Percentiles rank a stretch among this genome's conserved stretches.
Evolutionary conservation across 2,329 filamentous ascomycete species (phyloP).

Genomic region (Raffaelea deltoideospora): DNA sequence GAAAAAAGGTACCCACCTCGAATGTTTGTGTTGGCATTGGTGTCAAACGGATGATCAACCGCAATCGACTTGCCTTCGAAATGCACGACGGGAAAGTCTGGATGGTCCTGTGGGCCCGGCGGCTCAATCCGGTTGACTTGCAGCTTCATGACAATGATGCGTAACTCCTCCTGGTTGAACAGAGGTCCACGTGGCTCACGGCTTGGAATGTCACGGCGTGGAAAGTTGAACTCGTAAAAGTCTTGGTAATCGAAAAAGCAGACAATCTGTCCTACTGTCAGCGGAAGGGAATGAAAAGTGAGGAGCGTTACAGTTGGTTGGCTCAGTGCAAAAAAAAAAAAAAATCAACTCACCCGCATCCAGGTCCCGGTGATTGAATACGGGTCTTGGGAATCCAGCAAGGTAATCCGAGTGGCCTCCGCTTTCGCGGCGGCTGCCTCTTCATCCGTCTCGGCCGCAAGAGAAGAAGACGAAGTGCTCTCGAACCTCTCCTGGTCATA

Average conservation of each 20-base stretch:
- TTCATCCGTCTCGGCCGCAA: no score
- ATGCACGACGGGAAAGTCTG: slow-evolving; percentile 47
- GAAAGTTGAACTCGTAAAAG: slow-evolving; percentile 59
- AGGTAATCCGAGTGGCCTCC: no score
- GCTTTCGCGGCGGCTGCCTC: background rate
- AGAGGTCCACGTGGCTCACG: slow-evolving; percentile 38
- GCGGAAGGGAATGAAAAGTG: no score
- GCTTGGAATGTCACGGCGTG: slow-evolving; percentile 21
- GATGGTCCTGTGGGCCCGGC: slow-evolving; percentile 41
- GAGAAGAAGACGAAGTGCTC: no score
- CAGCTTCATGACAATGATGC: slow-evolving; percentile 55
- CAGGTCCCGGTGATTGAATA: slow-evolving; percentile 58
- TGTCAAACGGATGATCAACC: slow-evolving; percentile 49
- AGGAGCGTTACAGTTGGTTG: no score
- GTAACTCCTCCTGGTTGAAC: slow-evolving; percentile 48
- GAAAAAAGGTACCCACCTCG: slow-evolving; percentile 29
- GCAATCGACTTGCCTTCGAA: slow-evolving; percentile 49
- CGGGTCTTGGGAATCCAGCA: slow-evolving; percentile 34
- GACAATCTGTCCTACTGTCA: slow-evolving; percentile 17
- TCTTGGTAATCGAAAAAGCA: slow-evolving; percentile 53
- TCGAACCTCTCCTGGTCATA: no score
- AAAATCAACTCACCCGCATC: slow-evolving; percentile 39
- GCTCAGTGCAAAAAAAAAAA: background rate
- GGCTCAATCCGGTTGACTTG: slow-evolving; percentile 44
- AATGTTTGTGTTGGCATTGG: slow-evolving; percentile 52